phyloP scores from a whole-genome alignment of 2,329 filamentous ascomycete species.

The Aschersonia sp. region DNA sequence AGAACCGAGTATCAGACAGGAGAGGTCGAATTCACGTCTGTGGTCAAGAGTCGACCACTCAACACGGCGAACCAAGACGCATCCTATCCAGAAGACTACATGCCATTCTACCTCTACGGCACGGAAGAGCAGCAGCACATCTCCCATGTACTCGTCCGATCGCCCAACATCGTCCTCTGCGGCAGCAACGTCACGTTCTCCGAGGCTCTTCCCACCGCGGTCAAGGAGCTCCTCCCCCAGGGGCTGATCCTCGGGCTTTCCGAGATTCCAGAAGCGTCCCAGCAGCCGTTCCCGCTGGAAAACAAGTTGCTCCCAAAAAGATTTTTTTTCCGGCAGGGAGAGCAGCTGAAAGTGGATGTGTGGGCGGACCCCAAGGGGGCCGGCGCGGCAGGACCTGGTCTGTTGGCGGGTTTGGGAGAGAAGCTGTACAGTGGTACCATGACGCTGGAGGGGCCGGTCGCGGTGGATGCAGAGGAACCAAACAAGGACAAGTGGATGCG shows the following conservation, averaged over 20 bases:
- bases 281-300: slow-evolving; percentile 21
- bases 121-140: slow-evolving; percentile 19
- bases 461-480: slow-evolving; percentile 9
- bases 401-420: neutral
- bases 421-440: neutral
- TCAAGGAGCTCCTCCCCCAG: slow-evolving; percentile 4
- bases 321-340: neutral
- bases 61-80: slow-evolving; percentile 11
- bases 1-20: neutral
- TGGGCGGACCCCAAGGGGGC: neutral
- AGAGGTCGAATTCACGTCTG: neutral
- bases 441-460: slow-evolving; percentile 1
- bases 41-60: neutral
- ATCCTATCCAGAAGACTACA: slow-evolving; percentile 17
- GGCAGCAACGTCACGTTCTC: slow-evolving; percentile 9
- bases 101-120: slow-evolving; percentile 31
- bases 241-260: slow-evolving; percentile 15
- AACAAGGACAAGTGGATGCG: slow-evolving; percentile 8
- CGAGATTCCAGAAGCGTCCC: slow-evolving; percentile 17
- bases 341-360: neutral
- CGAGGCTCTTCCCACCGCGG: slow-evolving; percentile 6
- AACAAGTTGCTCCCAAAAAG: slow-evolving; percentile 1
- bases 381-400: neutral
- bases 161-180: slow-evolving; percentile 24
- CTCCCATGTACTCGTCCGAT: slow-evolving; percentile 25